Evolutionary conservation across 345 rosid genomes (phyloP), one percentile per base, ranked within the genome.

Genomic region (Populus simonii): DNA sequence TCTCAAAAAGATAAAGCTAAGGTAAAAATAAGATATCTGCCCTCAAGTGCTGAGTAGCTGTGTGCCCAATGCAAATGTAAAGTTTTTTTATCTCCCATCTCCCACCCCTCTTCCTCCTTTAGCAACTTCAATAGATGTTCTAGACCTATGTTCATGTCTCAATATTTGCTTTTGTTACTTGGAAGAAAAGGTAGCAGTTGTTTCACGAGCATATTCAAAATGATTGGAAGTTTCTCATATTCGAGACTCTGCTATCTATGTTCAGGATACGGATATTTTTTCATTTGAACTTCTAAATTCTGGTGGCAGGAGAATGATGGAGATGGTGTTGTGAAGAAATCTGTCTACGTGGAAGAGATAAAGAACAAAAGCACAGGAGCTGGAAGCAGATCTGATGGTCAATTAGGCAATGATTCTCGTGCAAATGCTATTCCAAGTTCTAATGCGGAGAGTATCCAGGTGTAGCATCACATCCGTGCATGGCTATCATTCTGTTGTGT

Each of bases 1-100:
- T 77, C 84, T 83, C 85, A 86, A 84, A 89, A 75, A 66, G 76
- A 82, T 66, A 81, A 69, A 41, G 75, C 74, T 36, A 80, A 89
- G 93, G 98, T 94, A 80, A 66, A 33, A 18, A 7, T 70, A 16
- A 22, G 47, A 57, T 11, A 15, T 6, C 11, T 61, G 39, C 65
- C 65, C 29, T n/a, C 59, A 18, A 53, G n/a, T 53, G 22, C 59
- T 7, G 59, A 20, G 23, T 53, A 20, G 51, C 51, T 47, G 51
- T 15, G 20, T 53, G 59, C 57, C 18, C 57, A 17, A 51, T 51
- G n/a, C 7, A 20, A 53, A 53, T 53, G 20, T 51, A 51, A 17
- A 41, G 59, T 53, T 53, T 20, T 53, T 53, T 29, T 12, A 7
- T 22, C n/a, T 8, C 8, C 22, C 22, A 3, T 35, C 43, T 23